Conservation (phyloP, 306 rosid species). For the Luffa acutangula region DNA sequence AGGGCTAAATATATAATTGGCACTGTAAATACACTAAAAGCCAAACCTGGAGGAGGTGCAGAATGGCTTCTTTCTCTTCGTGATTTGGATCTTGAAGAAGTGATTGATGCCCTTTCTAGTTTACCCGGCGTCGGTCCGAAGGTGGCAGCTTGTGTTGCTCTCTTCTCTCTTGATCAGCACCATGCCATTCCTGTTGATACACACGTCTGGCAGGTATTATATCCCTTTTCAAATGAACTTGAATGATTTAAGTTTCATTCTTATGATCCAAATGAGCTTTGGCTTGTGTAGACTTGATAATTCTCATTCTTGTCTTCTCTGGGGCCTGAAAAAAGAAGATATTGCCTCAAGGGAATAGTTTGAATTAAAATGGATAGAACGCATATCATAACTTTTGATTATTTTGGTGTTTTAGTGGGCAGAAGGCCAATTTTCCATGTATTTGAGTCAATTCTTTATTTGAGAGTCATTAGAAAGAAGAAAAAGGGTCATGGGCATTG, state of each 20-base stretch:
- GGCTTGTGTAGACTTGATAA: background rate
- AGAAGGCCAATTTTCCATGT: background rate
- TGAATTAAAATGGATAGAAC: background rate
- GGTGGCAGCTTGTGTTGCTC: slow-evolving; percentile 95
- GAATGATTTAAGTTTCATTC: background rate
- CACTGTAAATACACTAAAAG: slow-evolving; percentile 49
- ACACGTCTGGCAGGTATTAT: slow-evolving; percentile 80
- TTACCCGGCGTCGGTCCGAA: slow-evolving; percentile 95
- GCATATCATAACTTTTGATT: background rate
- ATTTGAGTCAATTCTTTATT: background rate
- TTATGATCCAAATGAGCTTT: background rate
- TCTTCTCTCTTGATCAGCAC: slow-evolving; percentile 93
- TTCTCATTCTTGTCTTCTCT: background rate
- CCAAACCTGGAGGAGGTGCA: slow-evolving; percentile 67
- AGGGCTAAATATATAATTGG: slow-evolving; percentile 83
- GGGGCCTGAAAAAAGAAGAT: background rate
- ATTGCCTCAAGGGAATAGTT: background rate
- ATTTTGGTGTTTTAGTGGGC: background rate
- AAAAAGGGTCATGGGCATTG: background rate
- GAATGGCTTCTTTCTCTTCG: slow-evolving; percentile 85
- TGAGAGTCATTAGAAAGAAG: background rate
- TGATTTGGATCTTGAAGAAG: slow-evolving; percentile 44
- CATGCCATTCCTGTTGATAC: slow-evolving; percentile 94
- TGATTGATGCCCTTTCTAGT: slow-evolving; percentile 44
- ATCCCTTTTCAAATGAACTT: background rate